phyloP scores from a whole-genome alignment of 495 filamentous ascomycete species.

The Xylaria curta region DNA sequence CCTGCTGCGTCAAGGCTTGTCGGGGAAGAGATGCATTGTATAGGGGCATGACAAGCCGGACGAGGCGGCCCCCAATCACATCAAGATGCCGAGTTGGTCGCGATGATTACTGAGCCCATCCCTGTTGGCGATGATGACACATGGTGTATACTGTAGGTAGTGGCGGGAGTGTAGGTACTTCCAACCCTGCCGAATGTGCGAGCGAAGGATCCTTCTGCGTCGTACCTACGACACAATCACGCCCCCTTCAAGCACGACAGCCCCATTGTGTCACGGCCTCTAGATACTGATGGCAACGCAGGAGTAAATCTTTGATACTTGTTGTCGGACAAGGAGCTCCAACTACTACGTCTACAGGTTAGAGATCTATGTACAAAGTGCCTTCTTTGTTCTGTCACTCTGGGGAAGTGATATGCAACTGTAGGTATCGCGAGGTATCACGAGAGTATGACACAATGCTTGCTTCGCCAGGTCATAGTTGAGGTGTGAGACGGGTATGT shows the following conservation, averaged over 20 bases:
- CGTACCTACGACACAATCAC: not conserved
- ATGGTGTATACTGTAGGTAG: not conserved
- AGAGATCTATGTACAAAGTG: too few species aligned
- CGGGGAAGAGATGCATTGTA: not conserved
- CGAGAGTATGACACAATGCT: not conserved
- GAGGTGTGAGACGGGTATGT: not conserved
- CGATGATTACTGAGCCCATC: slow-evolving; percentile 2
- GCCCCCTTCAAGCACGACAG: not conserved
- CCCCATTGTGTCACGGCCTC: not conserved
- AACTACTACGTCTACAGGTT: too few species aligned
- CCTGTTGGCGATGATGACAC: slow-evolving; percentile 12
- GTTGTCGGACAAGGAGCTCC: too few species aligned
- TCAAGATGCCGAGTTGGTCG: not conserved
- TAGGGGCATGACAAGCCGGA: not conserved
- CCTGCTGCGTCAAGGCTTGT: not conserved
- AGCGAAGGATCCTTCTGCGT: not conserved
- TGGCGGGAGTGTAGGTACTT: not conserved
- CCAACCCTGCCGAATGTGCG: not conserved
- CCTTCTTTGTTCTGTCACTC: too few species aligned
- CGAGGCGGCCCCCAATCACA: not conserved
- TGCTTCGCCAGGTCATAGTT: not conserved
- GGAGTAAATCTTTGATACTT: too few species aligned
- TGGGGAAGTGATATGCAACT: too few species aligned
- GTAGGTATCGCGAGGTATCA: too few species aligned
- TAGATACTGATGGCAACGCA: too few species aligned